Evolutionary conservation across 495 filamentous ascomycete genomes (phyloP), one percentile per base, ranked within the genome.

Genomic region (Collariella sp.): DNA sequence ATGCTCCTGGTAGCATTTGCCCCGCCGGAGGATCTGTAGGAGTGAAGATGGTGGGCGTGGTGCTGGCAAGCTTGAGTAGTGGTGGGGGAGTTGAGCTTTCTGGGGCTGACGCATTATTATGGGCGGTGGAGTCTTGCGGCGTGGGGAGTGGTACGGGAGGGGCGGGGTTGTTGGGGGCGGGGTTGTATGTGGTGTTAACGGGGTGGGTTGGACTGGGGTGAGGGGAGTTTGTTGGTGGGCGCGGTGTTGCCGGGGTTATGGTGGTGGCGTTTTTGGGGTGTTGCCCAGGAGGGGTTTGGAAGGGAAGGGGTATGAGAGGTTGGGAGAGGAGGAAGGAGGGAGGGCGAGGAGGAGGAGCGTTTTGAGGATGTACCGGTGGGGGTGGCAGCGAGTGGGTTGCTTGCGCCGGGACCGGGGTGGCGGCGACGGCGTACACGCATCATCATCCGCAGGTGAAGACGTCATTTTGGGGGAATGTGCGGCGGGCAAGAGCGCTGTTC

Each of bases 101-200:
- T 98, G 15, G 84, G 88, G 3, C 65, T 98, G 60, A 96, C 93
- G 23, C 93, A 98, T 65, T 95, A 83, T 68, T 96, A 96, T 58
- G 93, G 93, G 0, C 81, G 77, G n/a, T 87, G 88, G 66, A 91
- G 88, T 59, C 72, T 97, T 40, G 93, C 91, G 5, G 83, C 88
- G 12, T 98, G 93, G 93, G 89, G 0, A 91, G 85, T 61, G 93
- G 93, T 0, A 97, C 93, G 0, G 93, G 93, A 3, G 93, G 83
- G 0, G 93, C 93, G 1, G 93, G 93, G 2, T 63, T 98, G 58
- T 70, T 91, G 6, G 93, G 93, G 1, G 87, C 91, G 7, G 91
- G 89, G 1, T 71, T 89, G 33, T 98, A 98, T 68, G 86, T 89
- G 26, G 53, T 94, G 20, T 78, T 89, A 24, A 96, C 90, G 0